Conservation (phyloP, 768 basidiomycete species). For the Hortiboletus campestris region DNA sequence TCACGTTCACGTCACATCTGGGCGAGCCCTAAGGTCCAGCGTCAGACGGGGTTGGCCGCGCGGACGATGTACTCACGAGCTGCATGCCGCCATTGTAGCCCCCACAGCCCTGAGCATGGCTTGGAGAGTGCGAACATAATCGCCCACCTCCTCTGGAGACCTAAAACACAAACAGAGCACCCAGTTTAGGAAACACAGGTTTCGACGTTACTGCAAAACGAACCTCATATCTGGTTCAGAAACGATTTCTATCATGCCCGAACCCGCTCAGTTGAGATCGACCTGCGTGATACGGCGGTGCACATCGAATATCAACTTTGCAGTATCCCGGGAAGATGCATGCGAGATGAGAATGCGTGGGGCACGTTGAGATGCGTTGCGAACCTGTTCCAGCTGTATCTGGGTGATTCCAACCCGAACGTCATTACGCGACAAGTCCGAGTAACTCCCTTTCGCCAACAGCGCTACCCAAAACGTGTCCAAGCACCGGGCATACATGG, state of each 20-base stretch:
- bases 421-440: conserved; percentile 44
- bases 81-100: conserved; percentile 96
- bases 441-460: conserved; percentile 64
- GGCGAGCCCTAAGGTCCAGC: conserved; percentile 70
- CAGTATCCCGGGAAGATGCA: conserved; percentile 69
- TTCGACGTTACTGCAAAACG: neutral
- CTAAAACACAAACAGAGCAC: conserved; percentile 25
- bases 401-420: conserved; percentile 80
- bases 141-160: conserved; percentile 86
- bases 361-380: conserved; percentile 10
- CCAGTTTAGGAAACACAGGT: neutral
- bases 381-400: conserved; percentile 92
- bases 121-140: conserved; percentile 83
- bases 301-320: conserved; percentile 69
- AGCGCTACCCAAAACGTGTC: conserved; percentile 52
- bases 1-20: conserved; percentile 94
- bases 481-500: no score
- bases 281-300: conserved; percentile 56
- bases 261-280: conserved; percentile 90
- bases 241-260: conserved; percentile 92
- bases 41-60: neutral
- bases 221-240: conserved; percentile 88
- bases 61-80: conserved; percentile 51
- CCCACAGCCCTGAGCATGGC: conserved; percentile 78
- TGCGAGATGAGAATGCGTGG: neutral